Base-by-base conservation (phyloP, 2,329 filamentous ascomycete species). In the Colletotrichum cereale region DNA sequence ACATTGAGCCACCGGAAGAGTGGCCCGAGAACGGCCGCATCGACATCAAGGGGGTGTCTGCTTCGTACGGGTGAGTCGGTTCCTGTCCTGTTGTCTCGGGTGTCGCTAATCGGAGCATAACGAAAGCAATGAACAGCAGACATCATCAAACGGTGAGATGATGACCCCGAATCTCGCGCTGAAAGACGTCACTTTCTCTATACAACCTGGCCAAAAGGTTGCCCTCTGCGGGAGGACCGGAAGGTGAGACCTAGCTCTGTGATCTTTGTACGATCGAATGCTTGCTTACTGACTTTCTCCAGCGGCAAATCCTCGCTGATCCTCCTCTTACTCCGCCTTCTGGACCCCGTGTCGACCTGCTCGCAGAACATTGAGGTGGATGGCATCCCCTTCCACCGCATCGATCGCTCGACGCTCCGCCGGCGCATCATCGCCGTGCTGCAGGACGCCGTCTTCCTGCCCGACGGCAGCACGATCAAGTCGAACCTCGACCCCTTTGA, bases 361-460 rank as follows among this genome's bases (percentile, higher is more conserved):
- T 64, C 56, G 2, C 66, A 65, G 5, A 72, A 75, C 36, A 81
- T 84, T 21, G 65, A 74, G 0, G 83, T 87, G 53, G 85, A 87
- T 72, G 77, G 70, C 55, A 67, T 81, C 0, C 76, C 79, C 0
- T 79, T 84, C 12, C 38, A 77, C 57, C 73, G 73, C 24, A 77
- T 87, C 24, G 75, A 83, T 71, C 80, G 84, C 14, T 26, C 75
- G 2, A 73, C 74, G 0, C 78, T 87, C 1, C 83, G 85, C 12
- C 76, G 81, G 34, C 82, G 80, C 1, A 77, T 87, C 53, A 82
- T 85, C 55, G 82, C 84, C 16, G 76, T 87, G 1, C 84, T 85
- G 2, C 85, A 87, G 75, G 85, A 87, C 5, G 75, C 84, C 0
- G 82, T 84, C 7, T 86, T 87, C 75, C 74, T 86, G 3, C 81